Base-by-base conservation (phyloP, 164 flowering plant genomes). In the Sextonia rubra region DNA sequence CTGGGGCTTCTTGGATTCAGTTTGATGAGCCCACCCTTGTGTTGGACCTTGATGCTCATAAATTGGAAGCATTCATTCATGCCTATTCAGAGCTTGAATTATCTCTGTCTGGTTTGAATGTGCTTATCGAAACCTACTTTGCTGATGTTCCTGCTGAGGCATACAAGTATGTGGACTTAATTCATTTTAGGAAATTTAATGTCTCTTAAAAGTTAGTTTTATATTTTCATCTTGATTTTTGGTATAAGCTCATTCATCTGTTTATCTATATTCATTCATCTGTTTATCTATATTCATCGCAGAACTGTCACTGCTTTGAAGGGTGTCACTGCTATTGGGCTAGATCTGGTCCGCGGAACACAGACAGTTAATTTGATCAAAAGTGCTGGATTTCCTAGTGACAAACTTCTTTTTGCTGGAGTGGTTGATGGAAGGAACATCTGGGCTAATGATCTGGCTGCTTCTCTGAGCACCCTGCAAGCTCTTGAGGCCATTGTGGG, bases 371-470 rank as follows among this genome's bases (percentile, higher is more conserved):
- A 85, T 29, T 82, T 84, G 80, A 79, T 88, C 75, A 84, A 85
- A 82, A 68, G 84, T 86, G 71, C 75, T 71, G 91, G 78, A 58
- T 93, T 90, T 75, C 98, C 98, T 30, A 69, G 83, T 11, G 91
- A 85, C 55, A 93, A 90, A 75, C 86, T 77, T 80, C 87, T 93
- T 9, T 93, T 91, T 85, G 97, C 97, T 85, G 98, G 98, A 71
- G 82, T 94, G 52, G 97, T 94, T 77, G 98, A 94, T 82, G 98
- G 98, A 76, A 90, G 98, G 81, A 94, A 94, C 81, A 90, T 94
- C 69, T 94, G 98, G 98, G 97, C 98, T 49, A 92, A 94, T 74
- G 91, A 94, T 80, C 92, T 94, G 71, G 82, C 88, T 69, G 76
- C 86, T 74, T 94, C 98, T 71, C 85, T 94, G 63, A 70, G 44